Conservation (phyloP, 2,329 filamentous ascomycete species). For the Talaromyces sp. region DNA sequence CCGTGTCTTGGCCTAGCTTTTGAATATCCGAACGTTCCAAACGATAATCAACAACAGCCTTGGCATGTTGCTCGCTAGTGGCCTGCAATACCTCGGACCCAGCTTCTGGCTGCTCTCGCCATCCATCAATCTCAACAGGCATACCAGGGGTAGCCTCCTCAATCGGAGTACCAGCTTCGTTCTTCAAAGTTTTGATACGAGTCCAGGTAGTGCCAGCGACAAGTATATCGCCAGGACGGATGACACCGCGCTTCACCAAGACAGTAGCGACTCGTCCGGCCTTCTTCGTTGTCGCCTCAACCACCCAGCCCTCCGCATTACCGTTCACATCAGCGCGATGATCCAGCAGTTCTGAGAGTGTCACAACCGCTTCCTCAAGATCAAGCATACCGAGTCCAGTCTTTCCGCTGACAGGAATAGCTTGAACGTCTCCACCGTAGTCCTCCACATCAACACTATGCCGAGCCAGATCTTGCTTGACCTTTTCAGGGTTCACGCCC, state of each 20-base stretch:
- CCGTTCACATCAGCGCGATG: slow-evolving; percentile 75
- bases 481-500: slow-evolving; percentile 71
- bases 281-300: slow-evolving; percentile 85
- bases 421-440: slow-evolving; percentile 89
- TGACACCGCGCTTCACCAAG: slow-evolving; percentile 80
- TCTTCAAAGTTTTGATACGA: slow-evolving; percentile 74
- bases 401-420: slow-evolving; percentile 86
- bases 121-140: slow-evolving; percentile 91
- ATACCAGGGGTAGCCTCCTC: slow-evolving; percentile 76
- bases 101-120: slow-evolving; percentile 79
- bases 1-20: slow-evolving; percentile 63
- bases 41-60: slow-evolving; percentile 72
- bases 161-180: slow-evolving; percentile 74
- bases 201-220: slow-evolving; percentile 88
- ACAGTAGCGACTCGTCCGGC: slow-evolving; percentile 83
- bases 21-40: slow-evolving; percentile 66
- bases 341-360: slow-evolving; percentile 84
- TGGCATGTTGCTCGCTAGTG: slow-evolving; percentile 70
- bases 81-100: slow-evolving; percentile 87
- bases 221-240: slow-evolving; percentile 74
- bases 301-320: slow-evolving; percentile 83
- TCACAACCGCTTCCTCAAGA: slow-evolving; percentile 83
- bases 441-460: slow-evolving; percentile 91
- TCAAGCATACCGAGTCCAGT: slow-evolving; percentile 88
- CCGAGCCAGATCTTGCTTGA: slow-evolving; percentile 80